phyloP scores from a whole-genome alignment of 1,284 basidiomycete species.

The Xerocomus tenax region DNA sequence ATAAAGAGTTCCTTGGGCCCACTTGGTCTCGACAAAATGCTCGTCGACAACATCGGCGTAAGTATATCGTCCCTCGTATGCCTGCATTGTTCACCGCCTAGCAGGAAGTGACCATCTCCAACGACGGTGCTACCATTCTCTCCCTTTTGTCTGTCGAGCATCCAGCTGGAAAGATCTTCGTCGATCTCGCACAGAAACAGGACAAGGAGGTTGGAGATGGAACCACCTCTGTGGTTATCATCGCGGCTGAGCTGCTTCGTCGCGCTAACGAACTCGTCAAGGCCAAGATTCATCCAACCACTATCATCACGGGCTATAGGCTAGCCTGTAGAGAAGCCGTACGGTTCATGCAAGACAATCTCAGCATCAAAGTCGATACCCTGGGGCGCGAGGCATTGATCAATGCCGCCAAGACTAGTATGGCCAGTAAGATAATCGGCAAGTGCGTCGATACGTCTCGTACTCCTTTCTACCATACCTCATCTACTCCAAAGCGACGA shows the following conservation, averaged over 20 bases:
- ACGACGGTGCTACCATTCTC: conserved; percentile 97
- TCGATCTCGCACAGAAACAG: conserved; percentile 97
- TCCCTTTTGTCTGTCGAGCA: conserved; percentile 88
- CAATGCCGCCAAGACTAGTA: conserved; percentile 97
- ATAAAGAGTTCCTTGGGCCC: conserved; percentile 96
- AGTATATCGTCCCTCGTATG: conserved; percentile 23
- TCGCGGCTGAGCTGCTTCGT: conserved; percentile 91
- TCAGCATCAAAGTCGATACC: conserved; percentile 90
- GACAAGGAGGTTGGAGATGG: conserved; percentile 99
- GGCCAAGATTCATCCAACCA: conserved; percentile 97
- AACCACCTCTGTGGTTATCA: conserved; percentile 96
- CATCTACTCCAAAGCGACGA: conserved; percentile 66
- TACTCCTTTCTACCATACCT: conserved; percentile 2
- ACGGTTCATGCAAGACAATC: conserved; percentile 96
- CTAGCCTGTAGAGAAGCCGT: conserved; percentile 96
- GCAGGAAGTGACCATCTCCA: conserved; percentile 98
- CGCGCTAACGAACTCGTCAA: conserved; percentile 97
- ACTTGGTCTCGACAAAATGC: conserved; percentile 93
- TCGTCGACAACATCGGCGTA: conserved; percentile 97
- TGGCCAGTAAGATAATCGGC: conserved; percentile 98
- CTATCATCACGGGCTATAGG: conserved; percentile 97
- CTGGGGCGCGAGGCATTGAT: conserved; percentile 88
- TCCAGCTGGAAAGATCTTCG: conserved; percentile 92
- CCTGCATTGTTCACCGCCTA: conserved; percentile 7
- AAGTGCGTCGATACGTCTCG: conserved; percentile 46